Evolutionary conservation across 1,284 basidiomycete genomes (phyloP), one percentile per base, ranked within the genome.

Genomic region (Ceratobasidium sp.): DNA sequence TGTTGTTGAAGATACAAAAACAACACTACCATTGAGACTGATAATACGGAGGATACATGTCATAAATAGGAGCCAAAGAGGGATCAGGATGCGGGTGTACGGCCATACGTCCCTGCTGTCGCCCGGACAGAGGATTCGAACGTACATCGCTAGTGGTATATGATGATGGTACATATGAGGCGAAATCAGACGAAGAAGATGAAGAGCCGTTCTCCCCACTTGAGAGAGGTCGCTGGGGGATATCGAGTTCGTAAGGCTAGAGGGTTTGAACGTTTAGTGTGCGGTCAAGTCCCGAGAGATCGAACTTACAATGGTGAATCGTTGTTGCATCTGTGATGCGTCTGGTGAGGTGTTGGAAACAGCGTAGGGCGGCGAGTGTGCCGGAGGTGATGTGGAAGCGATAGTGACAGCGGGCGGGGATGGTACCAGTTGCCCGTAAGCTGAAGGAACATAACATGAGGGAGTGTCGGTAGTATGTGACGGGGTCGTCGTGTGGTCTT

Each of bases 321-420:
- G 64, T 32, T 43, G 59, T 61, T 46, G 64, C 41, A 55, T 52
- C 32, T 45, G 64, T 1, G 50, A 55, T 43, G 50, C 41, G 50
- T 67, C 36, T 26, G 64, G 50, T 18, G 46, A 18, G 10, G 30
- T 45, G 30, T 45, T 67, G 16, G 36, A 21, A 30, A 55, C 30
- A 45, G 12, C 21, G 21, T 67, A 55, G n/a, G 52, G n/a, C 12
- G 64, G 64, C 64, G 64, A 67, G 52, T 53, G 50, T 10, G 64
- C 64, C 64, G 64, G 23, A 41, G 64, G 64, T 67, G 64, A 67
- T 67, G 64, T 67, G 18, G 64, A 67, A 67, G 64, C 16, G 64
- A 67, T 67, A 67, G 64, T 67, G 64, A 36, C 50, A 55, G 64
- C 16, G 64, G 64, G 64, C 64, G 64, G 50, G 10, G 64, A 67